These are phyloP conservation scores for Epithemia pelagica DNA, from an alignment of 108 stramenopile species.

Conservation along the genomic window DNA sequence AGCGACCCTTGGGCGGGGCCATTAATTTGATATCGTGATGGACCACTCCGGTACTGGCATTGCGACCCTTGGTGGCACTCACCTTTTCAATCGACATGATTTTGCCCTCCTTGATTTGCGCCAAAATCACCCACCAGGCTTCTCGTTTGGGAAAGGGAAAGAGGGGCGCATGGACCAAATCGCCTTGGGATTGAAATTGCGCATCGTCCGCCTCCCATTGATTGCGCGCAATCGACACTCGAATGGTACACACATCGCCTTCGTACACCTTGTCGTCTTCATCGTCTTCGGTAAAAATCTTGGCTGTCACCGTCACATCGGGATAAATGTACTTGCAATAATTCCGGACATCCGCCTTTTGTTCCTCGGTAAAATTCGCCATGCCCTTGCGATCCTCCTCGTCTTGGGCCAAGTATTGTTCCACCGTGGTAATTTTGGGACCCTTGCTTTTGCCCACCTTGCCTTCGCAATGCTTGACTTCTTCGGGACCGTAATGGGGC, in stretches of 20 bases:
- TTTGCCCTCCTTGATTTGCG: constrained; percentile 80
- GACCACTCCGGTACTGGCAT: constrained; percentile 18
- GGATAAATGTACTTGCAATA: constrained; percentile 75
- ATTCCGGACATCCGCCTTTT: constrained; percentile 78
- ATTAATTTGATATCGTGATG: constrained; percentile 92
- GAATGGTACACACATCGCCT: constrained; percentile 91
- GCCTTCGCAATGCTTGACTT: constrained; percentile 64
- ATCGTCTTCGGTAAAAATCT: constrained; percentile 94
- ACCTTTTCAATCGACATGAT: constrained; percentile 91
- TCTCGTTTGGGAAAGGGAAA: constrained; percentile 89
- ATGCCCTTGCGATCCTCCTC: constrained; percentile 85
- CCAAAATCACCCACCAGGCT: constrained; percentile 95
- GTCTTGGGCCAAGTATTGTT: constrained; percentile 63
- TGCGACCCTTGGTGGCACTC: constrained; percentile 41
- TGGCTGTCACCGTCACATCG: constrained; percentile 61
- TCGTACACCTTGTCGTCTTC: constrained; percentile 92
- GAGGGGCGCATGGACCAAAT: constrained; percentile 85
- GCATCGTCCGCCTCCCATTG: constrained; percentile 79
- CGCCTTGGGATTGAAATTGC: constrained; percentile 33
- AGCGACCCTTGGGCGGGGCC: constrained; percentile 84
- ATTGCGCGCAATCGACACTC: constrained; percentile 83
- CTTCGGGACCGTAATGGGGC: constrained; percentile 82
- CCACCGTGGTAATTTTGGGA: constrained; percentile 33
- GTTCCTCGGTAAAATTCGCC: constrained; percentile 64
- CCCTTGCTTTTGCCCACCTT: constrained; percentile 27